A percentile compares a stretch with the other conserved stretches of the same genome.
These are phyloP conservation scores for Pyrenophora seminiperda DNA, from an alignment of 2,329 filamentous ascomycete genomes.

Conservation along the genomic window DNA sequence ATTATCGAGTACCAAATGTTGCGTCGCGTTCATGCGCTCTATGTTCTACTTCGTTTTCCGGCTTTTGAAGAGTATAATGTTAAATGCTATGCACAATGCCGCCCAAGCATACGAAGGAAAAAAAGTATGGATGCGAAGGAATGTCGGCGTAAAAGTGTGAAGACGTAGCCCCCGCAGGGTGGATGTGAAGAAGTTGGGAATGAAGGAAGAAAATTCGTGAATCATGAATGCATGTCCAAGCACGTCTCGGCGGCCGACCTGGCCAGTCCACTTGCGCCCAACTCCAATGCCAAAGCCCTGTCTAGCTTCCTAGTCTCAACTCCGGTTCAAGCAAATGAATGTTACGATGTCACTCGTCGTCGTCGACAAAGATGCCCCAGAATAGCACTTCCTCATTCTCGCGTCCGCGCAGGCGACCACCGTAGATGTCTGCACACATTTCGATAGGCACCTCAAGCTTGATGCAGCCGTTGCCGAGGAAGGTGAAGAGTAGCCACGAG, in stretches of 20 bases:
- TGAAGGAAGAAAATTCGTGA: slow-evolving; percentile 41
- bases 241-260: slow-evolving; percentile 27
- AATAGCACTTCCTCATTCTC: slow-evolving; percentile 45
- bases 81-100: slow-evolving; percentile 31
- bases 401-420: slow-evolving; percentile 35
- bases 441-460: slow-evolving; percentile 46
- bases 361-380: slow-evolving; percentile 45
- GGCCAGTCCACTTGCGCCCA: slow-evolving; percentile 34
- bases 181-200: slow-evolving; percentile 15
- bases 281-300: slow-evolving; percentile 38
- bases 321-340: slow-evolving; percentile 27
- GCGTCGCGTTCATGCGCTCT: slow-evolving; percentile 26
- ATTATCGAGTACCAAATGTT: slow-evolving; percentile 21
- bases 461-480: slow-evolving; percentile 43
- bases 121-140: slow-evolving; percentile 21
- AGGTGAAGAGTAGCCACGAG: slow-evolving; percentile 47
- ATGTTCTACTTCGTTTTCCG: slow-evolving; percentile 29
- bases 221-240: slow-evolving; percentile 38
- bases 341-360: slow-evolving; percentile 30
- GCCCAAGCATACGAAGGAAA: slow-evolving; percentile 19
- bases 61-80: slow-evolving; percentile 22
- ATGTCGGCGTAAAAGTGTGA: slow-evolving; percentile 15
- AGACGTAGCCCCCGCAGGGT: slow-evolving; percentile 9
- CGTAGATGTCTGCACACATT: slow-evolving; percentile 46
- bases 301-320: slow-evolving; percentile 32